These are phyloP conservation scores for Penicillium waksmanii DNA, from an alignment of 495 filamentous ascomycete species.

Conservation along the genomic window DNA sequence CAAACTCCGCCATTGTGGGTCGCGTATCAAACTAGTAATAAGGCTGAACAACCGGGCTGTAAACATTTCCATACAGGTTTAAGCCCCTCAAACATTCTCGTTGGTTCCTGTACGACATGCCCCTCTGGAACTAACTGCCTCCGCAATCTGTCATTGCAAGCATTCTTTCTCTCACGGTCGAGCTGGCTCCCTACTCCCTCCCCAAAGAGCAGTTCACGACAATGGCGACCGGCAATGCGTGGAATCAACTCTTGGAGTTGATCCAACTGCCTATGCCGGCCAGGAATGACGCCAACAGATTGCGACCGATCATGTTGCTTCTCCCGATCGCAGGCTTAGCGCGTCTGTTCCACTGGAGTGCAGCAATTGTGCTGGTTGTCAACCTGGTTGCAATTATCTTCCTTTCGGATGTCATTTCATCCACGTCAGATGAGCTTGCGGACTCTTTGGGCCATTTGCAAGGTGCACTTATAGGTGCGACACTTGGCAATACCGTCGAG, in stretches of 20 bases:
- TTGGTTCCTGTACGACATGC: background rate
- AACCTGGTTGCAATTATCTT: slow-evolving; percentile 29
- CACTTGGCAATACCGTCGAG: slow-evolving; percentile 32
- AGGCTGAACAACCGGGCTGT: slow-evolving; percentile 10
- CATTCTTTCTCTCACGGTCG: background rate
- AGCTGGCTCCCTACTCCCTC: background rate
- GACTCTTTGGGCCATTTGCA: slow-evolving; percentile 23
- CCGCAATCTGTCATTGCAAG: background rate
- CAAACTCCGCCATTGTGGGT: slow-evolving; percentile 2
- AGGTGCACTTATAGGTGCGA: slow-evolving; percentile 29
- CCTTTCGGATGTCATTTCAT: slow-evolving; percentile 22
- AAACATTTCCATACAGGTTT: slow-evolving; percentile 2
- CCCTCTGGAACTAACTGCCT: slow-evolving; percentile 2
- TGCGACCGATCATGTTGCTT: slow-evolving; percentile 12
- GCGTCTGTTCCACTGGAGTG: slow-evolving; percentile 22
- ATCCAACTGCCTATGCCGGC: slow-evolving; percentile 9
- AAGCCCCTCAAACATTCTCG: background rate
- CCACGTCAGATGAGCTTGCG: slow-evolving; percentile 23
- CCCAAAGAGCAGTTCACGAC: background rate
- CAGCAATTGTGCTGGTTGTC: slow-evolving; percentile 22
- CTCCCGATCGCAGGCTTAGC: slow-evolving; percentile 21
- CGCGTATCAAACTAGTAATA: slow-evolving; percentile 21
- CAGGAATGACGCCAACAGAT: background rate
- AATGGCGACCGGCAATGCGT: background rate
- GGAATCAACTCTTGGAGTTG: slow-evolving; percentile 5